A percentile compares a stretch with the other conserved stretches of the same genome.
These are phyloP conservation scores for Carpinus fangiana DNA, from an alignment of 306 rosid species.

Conservation along the genomic window DNA sequence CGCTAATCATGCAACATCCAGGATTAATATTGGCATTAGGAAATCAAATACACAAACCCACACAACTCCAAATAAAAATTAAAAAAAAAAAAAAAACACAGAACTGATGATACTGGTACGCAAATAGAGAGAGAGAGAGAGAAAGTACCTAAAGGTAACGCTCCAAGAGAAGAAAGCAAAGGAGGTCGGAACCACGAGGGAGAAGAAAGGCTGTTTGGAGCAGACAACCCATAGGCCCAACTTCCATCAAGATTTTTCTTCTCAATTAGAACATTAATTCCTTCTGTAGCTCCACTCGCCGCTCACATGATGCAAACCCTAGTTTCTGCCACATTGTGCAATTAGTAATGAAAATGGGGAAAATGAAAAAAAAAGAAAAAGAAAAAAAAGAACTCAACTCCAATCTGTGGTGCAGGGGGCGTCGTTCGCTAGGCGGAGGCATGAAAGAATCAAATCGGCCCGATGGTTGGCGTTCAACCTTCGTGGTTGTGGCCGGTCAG, in stretches of 20 bases:
- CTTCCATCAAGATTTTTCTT: slow-evolving; percentile 72
- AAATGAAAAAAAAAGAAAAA: no score
- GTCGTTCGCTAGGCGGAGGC: no score
- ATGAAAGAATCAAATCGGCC: no score
- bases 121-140: background rate
- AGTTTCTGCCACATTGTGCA: slow-evolving; percentile 58
- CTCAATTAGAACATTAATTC: slow-evolving; percentile 86
- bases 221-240: slow-evolving; percentile 87
- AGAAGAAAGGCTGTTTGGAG: background rate
- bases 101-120: slow-evolving; percentile 30
- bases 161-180: slow-evolving; percentile 13
- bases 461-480: no score
- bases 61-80: slow-evolving; percentile 2
- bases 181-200: slow-evolving; percentile 40
- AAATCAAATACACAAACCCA: no score
- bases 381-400: no score
- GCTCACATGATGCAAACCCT: slow-evolving; percentile 93
- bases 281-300: slow-evolving; percentile 85
- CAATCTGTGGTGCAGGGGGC: no score
- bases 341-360: slow-evolving; percentile 17
- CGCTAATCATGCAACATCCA: no score
- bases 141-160: slow-evolving; percentile 31
- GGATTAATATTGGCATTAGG: no score
- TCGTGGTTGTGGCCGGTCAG: no score
- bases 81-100: background rate